phyloP scores from a whole-genome alignment of 257 asterid genomes.

The Asclepias syriaca region DNA sequence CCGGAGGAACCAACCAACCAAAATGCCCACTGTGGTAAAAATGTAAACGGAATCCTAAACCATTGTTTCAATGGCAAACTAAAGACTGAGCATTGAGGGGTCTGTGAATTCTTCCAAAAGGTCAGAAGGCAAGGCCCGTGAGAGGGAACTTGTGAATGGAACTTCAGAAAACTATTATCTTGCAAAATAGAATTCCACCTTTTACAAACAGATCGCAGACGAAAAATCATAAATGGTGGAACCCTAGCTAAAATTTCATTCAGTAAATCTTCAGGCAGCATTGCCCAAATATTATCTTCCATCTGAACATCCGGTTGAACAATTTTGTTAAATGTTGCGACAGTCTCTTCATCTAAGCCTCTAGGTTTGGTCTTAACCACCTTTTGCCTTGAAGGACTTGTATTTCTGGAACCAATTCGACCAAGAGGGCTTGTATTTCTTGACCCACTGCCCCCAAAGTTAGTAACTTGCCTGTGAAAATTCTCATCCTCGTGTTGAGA shows the following conservation, averaged over 20 bases:
- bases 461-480: slow-evolving; percentile 47
- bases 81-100: slow-evolving; percentile 87
- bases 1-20: slow-evolving; percentile 99
- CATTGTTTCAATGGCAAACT: slow-evolving; percentile 95
- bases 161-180: slow-evolving; percentile 79
- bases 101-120: slow-evolving; percentile 78
- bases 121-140: slow-evolving; percentile 98
- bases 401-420: slow-evolving; percentile 78
- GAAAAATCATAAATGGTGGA: slow-evolving; percentile 91
- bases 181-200: slow-evolving; percentile 95
- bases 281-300: slow-evolving; percentile 97
- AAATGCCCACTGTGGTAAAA: slow-evolving; percentile 89
- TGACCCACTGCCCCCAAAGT: slow-evolving; percentile 57
- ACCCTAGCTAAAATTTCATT: slow-evolving; percentile 90
- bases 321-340: slow-evolving; percentile 53
- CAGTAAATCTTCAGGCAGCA: slow-evolving; percentile 89
- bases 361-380: slow-evolving; percentile 82
- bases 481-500: slow-evolving; percentile 56
- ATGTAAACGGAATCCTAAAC: slow-evolving; percentile 86
- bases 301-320: slow-evolving; percentile 80
- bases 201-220: slow-evolving; percentile 87
- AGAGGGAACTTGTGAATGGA: slow-evolving; percentile 91
- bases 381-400: slow-evolving; percentile 87
- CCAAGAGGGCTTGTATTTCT: slow-evolving; percentile 87
- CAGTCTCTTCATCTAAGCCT: slow-evolving; percentile 93